These are phyloP conservation scores for Lagenaria siceraria DNA, from an alignment of 306 rosid genomes.

Conservation along the genomic window DNA sequence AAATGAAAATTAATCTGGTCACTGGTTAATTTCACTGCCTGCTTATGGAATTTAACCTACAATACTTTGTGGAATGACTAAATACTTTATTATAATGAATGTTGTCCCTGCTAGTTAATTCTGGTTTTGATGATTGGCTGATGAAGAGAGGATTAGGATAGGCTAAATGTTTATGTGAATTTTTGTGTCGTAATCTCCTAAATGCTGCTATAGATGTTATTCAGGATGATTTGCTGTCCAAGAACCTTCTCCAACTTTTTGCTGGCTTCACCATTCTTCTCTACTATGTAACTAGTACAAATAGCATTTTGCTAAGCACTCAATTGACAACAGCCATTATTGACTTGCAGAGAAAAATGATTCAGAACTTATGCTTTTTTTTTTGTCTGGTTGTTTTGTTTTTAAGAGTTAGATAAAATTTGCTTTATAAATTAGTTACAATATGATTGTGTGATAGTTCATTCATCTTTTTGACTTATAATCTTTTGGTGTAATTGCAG, in stretches of 20 bases:
- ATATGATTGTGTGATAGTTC: background rate
- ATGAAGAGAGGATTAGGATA: background rate
- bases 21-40: background rate
- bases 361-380: background rate
- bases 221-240: background rate
- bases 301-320: background rate
- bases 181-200: background rate
- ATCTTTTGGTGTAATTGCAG: conserved; percentile 22
- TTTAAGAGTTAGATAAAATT: background rate
- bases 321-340: background rate
- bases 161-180: background rate
- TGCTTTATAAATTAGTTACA: background rate
- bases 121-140: background rate
- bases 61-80: background rate
- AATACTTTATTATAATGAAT: background rate
- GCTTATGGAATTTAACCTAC: background rate
- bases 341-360: background rate
- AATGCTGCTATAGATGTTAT: background rate
- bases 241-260: background rate
- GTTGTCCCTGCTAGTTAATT: background rate
- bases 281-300: background rate
- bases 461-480: background rate
- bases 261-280: background rate
- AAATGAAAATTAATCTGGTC: background rate
- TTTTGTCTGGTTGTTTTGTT: background rate